These are phyloP conservation scores for Apophysomyces trapeziformis DNA, from an alignment of 371 early-diverging fungal species.

Conservation along the genomic window DNA sequence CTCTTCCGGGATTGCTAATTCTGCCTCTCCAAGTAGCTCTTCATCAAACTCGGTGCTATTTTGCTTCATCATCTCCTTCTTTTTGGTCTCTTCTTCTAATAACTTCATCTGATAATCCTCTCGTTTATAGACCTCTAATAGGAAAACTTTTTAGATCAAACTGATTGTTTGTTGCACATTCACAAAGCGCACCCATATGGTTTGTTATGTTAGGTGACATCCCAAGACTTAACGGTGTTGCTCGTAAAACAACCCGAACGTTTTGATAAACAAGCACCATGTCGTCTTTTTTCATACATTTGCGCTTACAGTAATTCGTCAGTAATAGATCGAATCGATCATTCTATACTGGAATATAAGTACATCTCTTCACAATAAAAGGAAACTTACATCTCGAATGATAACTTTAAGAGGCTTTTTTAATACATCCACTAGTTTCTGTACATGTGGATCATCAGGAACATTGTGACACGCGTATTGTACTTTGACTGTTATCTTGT, in stretches of 20 bases:
- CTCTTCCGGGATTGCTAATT: background rate
- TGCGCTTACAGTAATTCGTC: constrained; percentile 30
- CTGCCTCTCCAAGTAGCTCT: constrained; percentile 10
- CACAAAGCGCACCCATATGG: constrained; percentile 25
- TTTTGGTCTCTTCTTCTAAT: constrained; percentile 24
- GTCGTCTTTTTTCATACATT: constrained; percentile 30
- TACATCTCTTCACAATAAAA: background rate
- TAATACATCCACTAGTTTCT: constrained; percentile 13
- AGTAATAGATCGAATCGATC: constrained; percentile 38
- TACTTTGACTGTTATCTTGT: constrained; percentile 38
- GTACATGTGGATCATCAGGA: background rate
- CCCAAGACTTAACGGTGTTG: constrained; percentile 42
- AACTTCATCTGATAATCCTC: constrained; percentile 28
- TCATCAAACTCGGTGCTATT: constrained; percentile 10
- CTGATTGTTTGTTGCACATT: background rate
- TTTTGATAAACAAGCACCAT: constrained; percentile 39
- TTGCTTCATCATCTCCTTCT: constrained; percentile 19
- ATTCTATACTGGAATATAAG: constrained; percentile 23
- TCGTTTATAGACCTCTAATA: constrained; percentile 38
- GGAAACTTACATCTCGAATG: constrained; percentile 41
- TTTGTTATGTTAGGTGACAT: constrained; percentile 29
- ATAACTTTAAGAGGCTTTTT: constrained; percentile 36
- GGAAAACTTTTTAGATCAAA: background rate
- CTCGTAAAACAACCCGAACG: constrained; percentile 33
- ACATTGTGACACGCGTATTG: constrained; percentile 25